Evolutionary conservation across 2,329 filamentous ascomycete genomes (phyloP).

Genomic region (Chaetomiaceae sp.): DNA sequence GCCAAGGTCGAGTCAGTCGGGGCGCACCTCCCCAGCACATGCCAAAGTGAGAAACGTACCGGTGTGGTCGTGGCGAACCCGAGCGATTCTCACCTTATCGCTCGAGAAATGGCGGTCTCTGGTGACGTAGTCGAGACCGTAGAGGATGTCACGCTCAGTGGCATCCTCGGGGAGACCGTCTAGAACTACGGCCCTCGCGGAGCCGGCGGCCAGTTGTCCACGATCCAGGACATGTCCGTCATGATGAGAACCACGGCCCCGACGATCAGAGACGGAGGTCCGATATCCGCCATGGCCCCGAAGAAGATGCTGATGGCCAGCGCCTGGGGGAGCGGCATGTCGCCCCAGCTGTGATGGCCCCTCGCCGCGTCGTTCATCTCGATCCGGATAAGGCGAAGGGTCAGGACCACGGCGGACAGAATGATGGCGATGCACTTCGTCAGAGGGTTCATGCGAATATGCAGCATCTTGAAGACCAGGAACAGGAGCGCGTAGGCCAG

Average conservation of each 20-base stretch:
- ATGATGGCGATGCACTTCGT: not conserved
- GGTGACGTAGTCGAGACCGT: slow-evolving; percentile 25
- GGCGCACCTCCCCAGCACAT: too few species aligned
- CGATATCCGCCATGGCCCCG: slow-evolving; percentile 8
- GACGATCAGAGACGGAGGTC: not conserved
- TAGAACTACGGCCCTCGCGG: slow-evolving; percentile 17
- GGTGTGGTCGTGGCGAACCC: slow-evolving; percentile 19
- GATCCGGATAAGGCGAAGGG: not conserved
- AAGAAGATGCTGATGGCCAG: not conserved
- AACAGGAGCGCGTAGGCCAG: not conserved
- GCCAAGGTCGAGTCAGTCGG: slow-evolving; percentile 2
- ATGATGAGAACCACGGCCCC: not conserved
- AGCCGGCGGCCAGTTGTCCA: slow-evolving; percentile 2
- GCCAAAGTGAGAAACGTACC: slow-evolving; percentile 20
- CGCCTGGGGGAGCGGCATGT: not conserved
- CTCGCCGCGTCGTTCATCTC: not conserved
- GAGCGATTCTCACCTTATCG: slow-evolving; percentile 22
- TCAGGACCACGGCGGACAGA: not conserved
- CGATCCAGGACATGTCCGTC: not conserved
- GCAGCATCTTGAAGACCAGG: not conserved
- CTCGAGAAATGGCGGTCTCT: slow-evolving; percentile 24
- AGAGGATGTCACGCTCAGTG: slow-evolving; percentile 26
- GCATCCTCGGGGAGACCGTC: slow-evolving; percentile 23
- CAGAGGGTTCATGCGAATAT: not conserved
- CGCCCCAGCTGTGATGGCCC: not conserved